These are phyloP conservation scores for Entomortierella chlamydospora DNA, from an alignment of 192 early-diverging fungal genomes.

Conservation along the genomic window DNA sequence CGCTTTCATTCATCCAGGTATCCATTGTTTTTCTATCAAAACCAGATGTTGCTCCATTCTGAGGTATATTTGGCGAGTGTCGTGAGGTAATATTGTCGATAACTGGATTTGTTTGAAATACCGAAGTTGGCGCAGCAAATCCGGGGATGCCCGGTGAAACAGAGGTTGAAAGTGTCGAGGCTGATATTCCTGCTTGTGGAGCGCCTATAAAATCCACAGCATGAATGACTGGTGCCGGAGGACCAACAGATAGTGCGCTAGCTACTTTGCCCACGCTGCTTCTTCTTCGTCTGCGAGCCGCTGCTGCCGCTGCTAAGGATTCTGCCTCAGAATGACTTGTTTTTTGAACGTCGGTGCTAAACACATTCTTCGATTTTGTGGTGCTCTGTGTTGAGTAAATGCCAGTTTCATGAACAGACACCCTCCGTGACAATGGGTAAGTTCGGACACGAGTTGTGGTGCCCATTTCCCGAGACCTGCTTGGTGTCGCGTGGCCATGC, in stretches of 20 bases:
- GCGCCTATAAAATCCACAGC: neutral
- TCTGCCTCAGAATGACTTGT: neutral
- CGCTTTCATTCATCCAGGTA: neutral
- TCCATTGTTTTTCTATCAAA: neutral
- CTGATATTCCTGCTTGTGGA: too few species aligned
- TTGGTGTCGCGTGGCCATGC: neutral
- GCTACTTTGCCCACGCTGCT: conserved; percentile 3
- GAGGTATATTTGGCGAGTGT: too few species aligned
- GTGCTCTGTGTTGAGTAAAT: neutral
- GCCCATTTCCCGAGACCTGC: neutral
- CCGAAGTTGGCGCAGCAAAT: neutral
- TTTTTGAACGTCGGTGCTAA: neutral
- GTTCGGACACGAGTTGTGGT: neutral
- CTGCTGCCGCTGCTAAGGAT: neutral
- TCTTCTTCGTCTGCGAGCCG: conserved; percentile 17
- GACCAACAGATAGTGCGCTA: neutral
- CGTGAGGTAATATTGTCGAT: neutral
- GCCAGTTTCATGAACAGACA: conserved; percentile 29
- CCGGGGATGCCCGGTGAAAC: neutral
- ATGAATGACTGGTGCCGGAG: neutral
- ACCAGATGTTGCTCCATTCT: too few species aligned
- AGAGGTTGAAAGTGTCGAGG: neutral
- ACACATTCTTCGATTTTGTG: conserved; percentile 5
- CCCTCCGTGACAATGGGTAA: conserved; percentile 18
- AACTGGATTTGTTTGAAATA: neutral